These are phyloP conservation scores for Coemansia sp. DNA, from an alignment of 192 early-diverging fungal species.

Conservation along the genomic window DNA sequence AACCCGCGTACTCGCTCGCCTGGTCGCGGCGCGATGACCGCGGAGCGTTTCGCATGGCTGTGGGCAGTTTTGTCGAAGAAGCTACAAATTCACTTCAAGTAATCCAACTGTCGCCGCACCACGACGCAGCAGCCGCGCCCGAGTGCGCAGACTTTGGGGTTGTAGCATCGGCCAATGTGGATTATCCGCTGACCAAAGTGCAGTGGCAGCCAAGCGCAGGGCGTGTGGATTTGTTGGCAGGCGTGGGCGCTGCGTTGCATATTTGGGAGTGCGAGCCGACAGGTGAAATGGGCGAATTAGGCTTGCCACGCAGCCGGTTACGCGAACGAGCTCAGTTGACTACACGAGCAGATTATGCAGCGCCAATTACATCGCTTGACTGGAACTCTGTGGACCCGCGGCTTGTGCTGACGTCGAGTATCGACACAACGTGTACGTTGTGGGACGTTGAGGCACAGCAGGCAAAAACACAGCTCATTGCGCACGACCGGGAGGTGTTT, in stretches of 20 bases:
- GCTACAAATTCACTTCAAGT: constrained; percentile 59
- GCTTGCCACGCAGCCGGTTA: constrained; percentile 21
- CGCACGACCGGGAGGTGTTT: constrained; percentile 97
- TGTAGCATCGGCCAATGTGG: constrained; percentile 72
- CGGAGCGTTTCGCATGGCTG: constrained; percentile 71
- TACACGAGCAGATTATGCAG: constrained; percentile 69
- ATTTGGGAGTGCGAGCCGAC: constrained; percentile 81
- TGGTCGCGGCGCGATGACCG: constrained; percentile 66
- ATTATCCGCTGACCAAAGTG: constrained; percentile 90
- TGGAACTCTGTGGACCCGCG: constrained; percentile 89
- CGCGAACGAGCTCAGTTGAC: constrained; percentile 50
- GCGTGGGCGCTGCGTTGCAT: constrained; percentile 81
- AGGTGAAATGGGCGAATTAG: constrained; percentile 37
- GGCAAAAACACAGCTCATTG: constrained; percentile 98
- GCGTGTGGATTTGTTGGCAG: constrained; percentile 76
- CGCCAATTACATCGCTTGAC: constrained; percentile 95
- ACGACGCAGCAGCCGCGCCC: constrained; percentile 36
- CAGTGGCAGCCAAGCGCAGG: constrained; percentile 64
- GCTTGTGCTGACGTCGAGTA: constrained; percentile 85
- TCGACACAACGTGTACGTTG: constrained; percentile 99
- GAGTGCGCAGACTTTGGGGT: constrained; percentile 66
- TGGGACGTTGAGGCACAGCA: constrained; percentile 97
- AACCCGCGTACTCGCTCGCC: constrained; percentile 83
- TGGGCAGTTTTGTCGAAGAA: constrained; percentile 78
- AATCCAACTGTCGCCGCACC: constrained; percentile 48